Evolutionary conservation across 129 eudicot genomes (phyloP).

Genomic region (Flaveria ramosissima): DNA sequence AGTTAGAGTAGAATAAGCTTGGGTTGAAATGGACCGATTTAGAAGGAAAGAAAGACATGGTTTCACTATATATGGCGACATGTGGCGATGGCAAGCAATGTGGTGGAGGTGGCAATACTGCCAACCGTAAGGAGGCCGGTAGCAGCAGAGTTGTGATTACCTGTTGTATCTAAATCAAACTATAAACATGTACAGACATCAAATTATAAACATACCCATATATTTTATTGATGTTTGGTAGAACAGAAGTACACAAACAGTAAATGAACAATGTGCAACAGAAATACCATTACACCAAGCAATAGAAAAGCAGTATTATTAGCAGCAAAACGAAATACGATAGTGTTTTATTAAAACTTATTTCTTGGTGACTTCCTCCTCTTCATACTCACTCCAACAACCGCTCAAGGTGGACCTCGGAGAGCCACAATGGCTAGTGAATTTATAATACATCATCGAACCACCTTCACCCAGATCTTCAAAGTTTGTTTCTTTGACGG

Average conservation of each 20-base stretch:
- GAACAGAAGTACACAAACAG: not conserved
- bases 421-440: constrained; percentile 44
- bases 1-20: too few relatives aligned
- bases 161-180: too few relatives aligned
- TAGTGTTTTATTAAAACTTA: constrained; percentile 1
- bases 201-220: constrained; percentile 7
- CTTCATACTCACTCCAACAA: constrained; percentile 73
- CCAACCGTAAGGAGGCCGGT: too few relatives aligned
- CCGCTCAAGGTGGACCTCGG: constrained; percentile 59
- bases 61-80: too few relatives aligned
- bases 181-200: not conserved
- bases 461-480: constrained; percentile 63
- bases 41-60: too few relatives aligned
- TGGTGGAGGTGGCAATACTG: too few relatives aligned
- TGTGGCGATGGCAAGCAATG: too few relatives aligned
- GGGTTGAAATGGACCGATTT: too few relatives aligned
- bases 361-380: constrained; percentile 36
- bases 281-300: constrained; percentile 1
- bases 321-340: constrained; percentile 9
- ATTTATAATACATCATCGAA: constrained; percentile 41
- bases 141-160: too few relatives aligned
- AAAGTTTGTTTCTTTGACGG: constrained; percentile 43
- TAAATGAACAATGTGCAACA: constrained; percentile 11
- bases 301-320: not conserved
- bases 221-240: constrained; percentile 34